Evolutionary conservation across 805 yeast species (phyloP).

Genomic region (Candida khao-thaluensis): DNA sequence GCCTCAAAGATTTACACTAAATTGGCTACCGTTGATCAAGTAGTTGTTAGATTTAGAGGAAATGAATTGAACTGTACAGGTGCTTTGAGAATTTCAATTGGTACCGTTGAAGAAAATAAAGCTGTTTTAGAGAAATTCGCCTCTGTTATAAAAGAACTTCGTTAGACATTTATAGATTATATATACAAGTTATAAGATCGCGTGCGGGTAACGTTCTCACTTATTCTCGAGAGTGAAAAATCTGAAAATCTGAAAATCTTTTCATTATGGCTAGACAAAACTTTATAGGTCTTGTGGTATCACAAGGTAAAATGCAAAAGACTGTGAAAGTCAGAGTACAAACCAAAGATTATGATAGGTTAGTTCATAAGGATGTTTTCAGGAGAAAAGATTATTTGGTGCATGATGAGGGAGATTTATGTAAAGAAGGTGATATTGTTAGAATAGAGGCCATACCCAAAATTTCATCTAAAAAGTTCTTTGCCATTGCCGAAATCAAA

Average conservation of each 20-base stretch:
- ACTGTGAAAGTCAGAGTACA: conserved; percentile 92
- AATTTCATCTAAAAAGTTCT: conserved; percentile 73
- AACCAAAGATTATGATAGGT: conserved; percentile 67
- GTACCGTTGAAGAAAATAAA: conserved; percentile 75
- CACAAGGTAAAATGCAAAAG: conserved; percentile 95
- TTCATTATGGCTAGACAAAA: conserved; percentile 78
- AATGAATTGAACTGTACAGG: conserved; percentile 87
- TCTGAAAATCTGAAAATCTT: conserved; percentile 4
- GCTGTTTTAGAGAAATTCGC: conserved; percentile 50
- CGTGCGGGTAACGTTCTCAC: neutral
- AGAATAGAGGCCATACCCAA: conserved; percentile 90
- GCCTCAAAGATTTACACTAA: conserved; percentile 67
- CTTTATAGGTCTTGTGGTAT: conserved; percentile 87
- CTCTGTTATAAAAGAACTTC: conserved; percentile 1
- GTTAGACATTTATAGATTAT: conserved; percentile 1
- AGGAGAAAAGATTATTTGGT: conserved; percentile 82
- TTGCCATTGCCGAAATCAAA: conserved; percentile 90
- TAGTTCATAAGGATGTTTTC: conserved; percentile 71
- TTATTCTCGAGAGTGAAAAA: too few species aligned
- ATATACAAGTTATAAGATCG: too few species aligned
- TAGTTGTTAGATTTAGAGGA: conserved; percentile 92
- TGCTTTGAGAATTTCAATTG: conserved; percentile 82
- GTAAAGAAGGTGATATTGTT: conserved; percentile 94
- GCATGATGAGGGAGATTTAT: conserved; percentile 88
- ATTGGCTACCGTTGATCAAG: conserved; percentile 69